phyloP scores from a whole-genome alignment of 2,329 filamentous ascomycete genomes.

The Pseudofabraea citricarpa region DNA sequence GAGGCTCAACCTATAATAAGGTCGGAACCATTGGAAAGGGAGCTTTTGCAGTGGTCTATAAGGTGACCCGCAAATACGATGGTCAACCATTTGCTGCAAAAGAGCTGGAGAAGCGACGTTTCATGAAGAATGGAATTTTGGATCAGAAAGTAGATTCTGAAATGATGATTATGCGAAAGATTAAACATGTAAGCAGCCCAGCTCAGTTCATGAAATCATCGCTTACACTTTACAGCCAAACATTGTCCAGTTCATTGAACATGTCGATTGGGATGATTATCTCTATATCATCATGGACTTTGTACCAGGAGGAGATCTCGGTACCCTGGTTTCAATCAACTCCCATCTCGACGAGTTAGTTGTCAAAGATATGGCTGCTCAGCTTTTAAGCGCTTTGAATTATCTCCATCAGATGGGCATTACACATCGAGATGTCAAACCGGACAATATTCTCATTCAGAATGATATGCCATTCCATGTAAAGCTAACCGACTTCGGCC shows the following conservation, averaged over 20 bases:
- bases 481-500: conserved; percentile 92
- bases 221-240: conserved; percentile 53
- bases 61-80: conserved; percentile 79
- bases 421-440: conserved; percentile 97
- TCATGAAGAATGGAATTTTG: conserved; percentile 86
- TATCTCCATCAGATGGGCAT: conserved; percentile 88
- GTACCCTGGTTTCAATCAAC: conserved; percentile 60
- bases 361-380: conserved; percentile 66
- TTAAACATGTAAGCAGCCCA: conserved; percentile 66
- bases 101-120: conserved; percentile 86
- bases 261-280: conserved; percentile 74
- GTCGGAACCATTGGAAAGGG: conserved; percentile 81
- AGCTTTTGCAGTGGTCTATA: conserved; percentile 91
- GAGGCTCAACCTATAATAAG: conserved; percentile 79
- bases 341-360: conserved; percentile 61
- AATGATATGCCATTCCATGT: conserved; percentile 69
- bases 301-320: conserved; percentile 76
- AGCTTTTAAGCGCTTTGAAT: conserved; percentile 75
- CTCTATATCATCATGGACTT: conserved; percentile 98
- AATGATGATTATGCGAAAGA: conserved; percentile 87
- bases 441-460: conserved; percentile 90
- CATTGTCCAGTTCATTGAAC: conserved; percentile 87
- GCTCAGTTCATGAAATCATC: conserved; percentile 4
- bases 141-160: conserved; percentile 95
- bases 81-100: conserved; percentile 86